Conservation (phyloP, 2,329 filamentous ascomycete genomes). For the Fusarium buxicola region DNA sequence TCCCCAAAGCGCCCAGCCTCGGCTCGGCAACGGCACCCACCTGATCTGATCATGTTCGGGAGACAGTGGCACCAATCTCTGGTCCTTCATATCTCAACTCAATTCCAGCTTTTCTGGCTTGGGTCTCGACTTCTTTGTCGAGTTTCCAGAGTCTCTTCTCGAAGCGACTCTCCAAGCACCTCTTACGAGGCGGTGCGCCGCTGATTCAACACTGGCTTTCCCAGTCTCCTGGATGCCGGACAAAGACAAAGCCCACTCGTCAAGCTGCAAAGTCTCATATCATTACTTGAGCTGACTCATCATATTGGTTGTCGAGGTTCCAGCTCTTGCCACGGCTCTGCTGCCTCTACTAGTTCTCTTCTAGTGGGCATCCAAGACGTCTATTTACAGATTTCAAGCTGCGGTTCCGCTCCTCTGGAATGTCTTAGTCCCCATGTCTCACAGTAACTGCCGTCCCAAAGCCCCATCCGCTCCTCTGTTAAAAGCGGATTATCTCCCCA, state of each 20-base stretch:
- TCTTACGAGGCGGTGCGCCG: background rate
- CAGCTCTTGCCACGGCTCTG: slow-evolving; percentile 1
- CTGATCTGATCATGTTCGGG: slow-evolving; percentile 14
- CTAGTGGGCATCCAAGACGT: slow-evolving; percentile 5
- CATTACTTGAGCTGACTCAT: no score
- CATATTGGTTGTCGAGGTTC: background rate
- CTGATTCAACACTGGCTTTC: background rate
- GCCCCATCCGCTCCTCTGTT: background rate
- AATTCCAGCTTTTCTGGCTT: background rate
- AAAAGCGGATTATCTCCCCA: slow-evolving; percentile 17
- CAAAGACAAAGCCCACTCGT: no score
- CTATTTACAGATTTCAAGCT: background rate
- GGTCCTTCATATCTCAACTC: background rate
- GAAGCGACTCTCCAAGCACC: background rate
- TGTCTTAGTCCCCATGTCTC: slow-evolving; percentile 23
- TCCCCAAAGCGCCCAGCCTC: background rate
- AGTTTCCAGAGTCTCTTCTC: background rate
- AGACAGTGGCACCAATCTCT: no score
- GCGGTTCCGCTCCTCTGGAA: slow-evolving; percentile 27
- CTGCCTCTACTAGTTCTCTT: background rate
- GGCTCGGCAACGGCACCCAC: slow-evolving; percentile 14
- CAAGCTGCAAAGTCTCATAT: no score
- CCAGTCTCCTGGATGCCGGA: background rate
- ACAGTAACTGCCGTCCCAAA: slow-evolving; percentile 9
- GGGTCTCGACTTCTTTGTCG: background rate